Percentiles rank a stretch among this genome's conserved stretches.
Conservation (phyloP, 2,329 filamentous ascomycete genomes). For the Periconia sp. region DNA sequence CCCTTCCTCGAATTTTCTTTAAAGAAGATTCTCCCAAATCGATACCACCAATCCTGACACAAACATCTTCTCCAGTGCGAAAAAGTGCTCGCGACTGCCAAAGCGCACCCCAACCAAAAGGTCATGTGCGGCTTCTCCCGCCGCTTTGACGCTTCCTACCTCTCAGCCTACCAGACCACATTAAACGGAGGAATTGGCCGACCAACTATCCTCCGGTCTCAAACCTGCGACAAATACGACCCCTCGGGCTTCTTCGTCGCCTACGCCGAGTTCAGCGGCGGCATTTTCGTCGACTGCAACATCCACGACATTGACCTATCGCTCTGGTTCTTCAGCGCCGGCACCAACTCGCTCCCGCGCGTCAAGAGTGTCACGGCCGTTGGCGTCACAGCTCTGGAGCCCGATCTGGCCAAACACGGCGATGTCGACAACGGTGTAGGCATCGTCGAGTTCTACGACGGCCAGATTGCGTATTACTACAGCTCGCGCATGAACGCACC, state of each 20-base stretch:
- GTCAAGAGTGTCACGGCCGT: slow-evolving; percentile 60
- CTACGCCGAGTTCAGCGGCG: slow-evolving; percentile 66
- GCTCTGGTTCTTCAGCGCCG: slow-evolving; percentile 60
- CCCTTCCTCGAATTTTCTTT: not conserved
- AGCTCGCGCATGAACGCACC: slow-evolving; percentile 67
- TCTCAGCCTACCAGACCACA: slow-evolving; percentile 59
- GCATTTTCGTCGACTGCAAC: slow-evolving; percentile 71
- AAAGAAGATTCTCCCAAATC: not conserved
- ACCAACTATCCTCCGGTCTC: slow-evolving; percentile 62
- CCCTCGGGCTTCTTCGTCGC: slow-evolving; percentile 68
- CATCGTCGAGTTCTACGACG: slow-evolving; percentile 66
- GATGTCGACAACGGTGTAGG: slow-evolving; percentile 66
- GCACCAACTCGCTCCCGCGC: slow-evolving; percentile 33
- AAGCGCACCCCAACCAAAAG: slow-evolving; percentile 60
- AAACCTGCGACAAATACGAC: slow-evolving; percentile 69
- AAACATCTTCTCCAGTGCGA: slow-evolving; percentile 51
- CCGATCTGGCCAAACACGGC: slow-evolving; percentile 58
- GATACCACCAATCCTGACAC: not conserved
- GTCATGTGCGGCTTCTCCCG: slow-evolving; percentile 69
- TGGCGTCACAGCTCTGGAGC: slow-evolving; percentile 62
- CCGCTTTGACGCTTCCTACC: slow-evolving; percentile 67
- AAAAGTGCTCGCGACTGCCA: slow-evolving; percentile 60
- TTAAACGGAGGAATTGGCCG: slow-evolving; percentile 59
- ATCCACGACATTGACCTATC: slow-evolving; percentile 71
- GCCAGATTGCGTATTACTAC: slow-evolving; percentile 66